Evolutionary conservation across 306 rosid species (phyloP), one percentile per base, ranked within the genome.

Genomic region (Lotus japonicus): DNA sequence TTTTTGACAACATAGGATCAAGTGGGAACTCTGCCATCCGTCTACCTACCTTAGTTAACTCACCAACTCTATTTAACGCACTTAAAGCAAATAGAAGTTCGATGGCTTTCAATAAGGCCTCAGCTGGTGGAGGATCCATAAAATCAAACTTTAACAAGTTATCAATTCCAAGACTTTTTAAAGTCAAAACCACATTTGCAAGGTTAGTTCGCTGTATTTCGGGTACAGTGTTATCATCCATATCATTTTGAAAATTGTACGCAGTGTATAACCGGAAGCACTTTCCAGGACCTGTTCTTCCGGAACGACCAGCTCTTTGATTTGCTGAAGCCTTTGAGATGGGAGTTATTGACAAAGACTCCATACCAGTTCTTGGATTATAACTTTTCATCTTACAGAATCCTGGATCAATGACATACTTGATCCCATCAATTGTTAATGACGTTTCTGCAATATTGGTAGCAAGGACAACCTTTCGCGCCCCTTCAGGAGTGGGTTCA

Each of bases 81-180:
- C 89, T 82, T 62, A 94, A 66, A 16, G 99, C 92, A 79, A 83
- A 90, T 11, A 94, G 89, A 74, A 90, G 77, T 79, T 94, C 99
- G 78, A 94, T 70, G 54, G 99, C 92, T 82, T 94, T 94, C 74
- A 90, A 76, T 59, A 94, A 79, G 51, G 98, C 96, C 79, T 94
- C 95, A 21, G 97, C 87, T 19, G 98, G 98, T 11, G 97, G 98
- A 63, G 95, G 99, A 75, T 94, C 99, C 99, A 94, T 94, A 74
- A 90, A 94, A 77, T 90, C 97, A 76, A 90, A 94, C 75, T 86
- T 77, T 52, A 90, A 48, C 21, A 90, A 72, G 77, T 94, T 96
- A 51, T 88, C 85, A 69, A 94, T 94, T 33, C 96, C 97, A 52
- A 94, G 95, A 72, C 97, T 88, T 86, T 94, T 94, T 58, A 94